Conservation (phyloP, 441 rosid genomes). For the Croton setiger region DNA sequence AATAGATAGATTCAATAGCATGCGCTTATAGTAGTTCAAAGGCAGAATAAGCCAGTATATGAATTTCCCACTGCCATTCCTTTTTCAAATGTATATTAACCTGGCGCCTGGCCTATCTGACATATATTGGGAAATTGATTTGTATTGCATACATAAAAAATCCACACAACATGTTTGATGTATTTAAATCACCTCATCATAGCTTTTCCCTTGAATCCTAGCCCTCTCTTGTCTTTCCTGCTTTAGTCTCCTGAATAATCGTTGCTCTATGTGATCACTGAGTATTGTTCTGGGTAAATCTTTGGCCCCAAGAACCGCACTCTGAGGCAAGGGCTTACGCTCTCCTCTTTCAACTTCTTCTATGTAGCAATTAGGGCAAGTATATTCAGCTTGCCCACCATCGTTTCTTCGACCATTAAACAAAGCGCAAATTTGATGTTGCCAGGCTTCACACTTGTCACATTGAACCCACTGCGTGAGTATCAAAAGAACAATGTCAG, state of each 20-base stretch:
- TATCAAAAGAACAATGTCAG: slow-evolving; percentile 24
- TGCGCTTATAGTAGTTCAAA: not conserved
- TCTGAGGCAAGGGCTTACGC: slow-evolving; percentile 92
- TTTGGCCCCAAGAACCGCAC: slow-evolving; percentile 99
- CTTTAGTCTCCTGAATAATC: slow-evolving; percentile 72
- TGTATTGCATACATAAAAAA: slow-evolving; percentile 9
- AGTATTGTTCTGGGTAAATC: slow-evolving; percentile 94
- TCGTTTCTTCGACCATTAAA: slow-evolving; percentile 99
- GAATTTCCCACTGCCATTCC: too few relatives aligned
- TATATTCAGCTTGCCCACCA: slow-evolving; percentile 99
- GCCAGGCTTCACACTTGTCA: slow-evolving; percentile 99
- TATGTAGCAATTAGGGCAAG: slow-evolving; percentile 98
- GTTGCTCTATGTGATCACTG: slow-evolving; percentile 96
- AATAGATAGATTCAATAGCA: not conserved
- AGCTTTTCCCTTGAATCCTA: slow-evolving; percentile 72
- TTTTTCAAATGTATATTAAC: not conserved
- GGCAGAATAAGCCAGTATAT: not conserved
- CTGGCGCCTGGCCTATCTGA: not conserved
- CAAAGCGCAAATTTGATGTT: slow-evolving; percentile 98
- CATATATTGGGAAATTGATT: not conserved
- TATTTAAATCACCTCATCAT: slow-evolving; percentile 77
- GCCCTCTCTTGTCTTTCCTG: slow-evolving; percentile 96
- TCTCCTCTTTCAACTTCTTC: slow-evolving; percentile 86
- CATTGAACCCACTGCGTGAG: slow-evolving; percentile 98
- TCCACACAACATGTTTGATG: not conserved